phyloP scores from a whole-genome alignment of 148 eudicot species.

The Selenicereus undatus region DNA sequence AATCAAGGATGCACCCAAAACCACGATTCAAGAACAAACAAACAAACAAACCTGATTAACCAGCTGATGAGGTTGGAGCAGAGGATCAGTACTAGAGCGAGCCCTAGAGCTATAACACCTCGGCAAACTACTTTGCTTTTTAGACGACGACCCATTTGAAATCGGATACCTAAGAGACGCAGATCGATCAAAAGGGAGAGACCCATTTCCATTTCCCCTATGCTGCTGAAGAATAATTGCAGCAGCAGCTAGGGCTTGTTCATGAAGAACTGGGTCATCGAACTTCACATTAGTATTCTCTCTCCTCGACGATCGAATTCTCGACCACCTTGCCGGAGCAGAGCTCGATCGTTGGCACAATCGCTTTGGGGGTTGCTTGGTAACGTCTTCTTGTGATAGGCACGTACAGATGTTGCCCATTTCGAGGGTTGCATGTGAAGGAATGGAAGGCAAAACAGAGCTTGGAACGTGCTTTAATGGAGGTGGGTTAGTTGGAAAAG shows the following conservation, averaged over 20 bases:
- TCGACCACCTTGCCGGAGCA: slow-evolving; percentile 42
- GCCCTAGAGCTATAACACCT: slow-evolving; percentile 74
- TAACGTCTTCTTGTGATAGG: slow-evolving; percentile 27
- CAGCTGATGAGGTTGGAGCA: slow-evolving; percentile 76
- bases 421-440: slow-evolving; percentile 20
- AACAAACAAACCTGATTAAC: slow-evolving; percentile 52
- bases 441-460: neutral
- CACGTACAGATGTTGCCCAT: slow-evolving; percentile 61
- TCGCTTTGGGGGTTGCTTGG: slow-evolving; percentile 31
- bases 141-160: slow-evolving; percentile 20
- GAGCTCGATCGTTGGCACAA: slow-evolving; percentile 35
- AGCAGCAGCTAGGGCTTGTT: slow-evolving; percentile 61
- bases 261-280: slow-evolving; percentile 44
- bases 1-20: slow-evolving; percentile 1
- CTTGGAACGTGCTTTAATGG: neutral
- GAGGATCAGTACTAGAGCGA: slow-evolving; percentile 66
- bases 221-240: slow-evolving; percentile 64
- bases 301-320: slow-evolving; percentile 48
- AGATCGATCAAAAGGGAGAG: slow-evolving; percentile 60
- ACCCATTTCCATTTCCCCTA: slow-evolving; percentile 30
- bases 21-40: neutral
- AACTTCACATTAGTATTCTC: slow-evolving; percentile 30
- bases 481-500: neutral
- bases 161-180: slow-evolving; percentile 52
- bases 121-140: slow-evolving; percentile 38